Conservation (phyloP, 345 rosid genomes). For the Salix arbutifolia region DNA sequence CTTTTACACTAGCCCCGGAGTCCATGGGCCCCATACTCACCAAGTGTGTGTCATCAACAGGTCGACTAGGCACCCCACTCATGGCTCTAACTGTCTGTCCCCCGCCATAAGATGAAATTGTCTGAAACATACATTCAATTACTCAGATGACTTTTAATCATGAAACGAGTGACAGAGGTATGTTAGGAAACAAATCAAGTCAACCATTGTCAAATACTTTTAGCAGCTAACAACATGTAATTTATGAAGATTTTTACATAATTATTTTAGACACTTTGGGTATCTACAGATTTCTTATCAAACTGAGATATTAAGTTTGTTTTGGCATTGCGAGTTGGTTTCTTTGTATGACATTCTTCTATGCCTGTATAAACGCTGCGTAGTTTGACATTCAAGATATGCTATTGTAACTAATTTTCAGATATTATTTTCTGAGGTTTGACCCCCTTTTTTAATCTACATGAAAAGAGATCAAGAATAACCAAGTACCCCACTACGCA, state of each 20-base stretch:
- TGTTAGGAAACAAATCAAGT: background rate
- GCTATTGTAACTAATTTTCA: background rate
- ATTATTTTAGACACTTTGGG: background rate
- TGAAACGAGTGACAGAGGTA: background rate
- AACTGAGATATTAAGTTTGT: background rate
- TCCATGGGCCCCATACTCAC: constrained; percentile 38
- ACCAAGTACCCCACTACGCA: constrained; percentile 41
- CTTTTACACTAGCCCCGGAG: constrained; percentile 35
- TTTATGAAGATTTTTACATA: background rate
- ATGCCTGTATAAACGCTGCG: background rate
- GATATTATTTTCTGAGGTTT: no score
- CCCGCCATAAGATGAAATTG: constrained; percentile 42
- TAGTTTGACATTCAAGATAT: background rate
- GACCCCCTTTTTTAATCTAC: no score
- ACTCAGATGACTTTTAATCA: constrained; percentile 3
- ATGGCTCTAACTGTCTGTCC: constrained; percentile 45
- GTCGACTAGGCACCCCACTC: constrained; percentile 33
- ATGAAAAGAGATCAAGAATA: background rate
- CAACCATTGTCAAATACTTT: background rate
- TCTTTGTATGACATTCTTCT: background rate
- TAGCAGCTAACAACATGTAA: background rate
- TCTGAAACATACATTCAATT: constrained; percentile 33
- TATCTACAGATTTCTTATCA: background rate
- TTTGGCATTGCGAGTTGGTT: background rate
- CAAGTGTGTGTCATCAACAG: constrained; percentile 40